These are phyloP conservation scores for Croton setiger DNA, from an alignment of 441 rosid species.

Conservation along the genomic window DNA sequence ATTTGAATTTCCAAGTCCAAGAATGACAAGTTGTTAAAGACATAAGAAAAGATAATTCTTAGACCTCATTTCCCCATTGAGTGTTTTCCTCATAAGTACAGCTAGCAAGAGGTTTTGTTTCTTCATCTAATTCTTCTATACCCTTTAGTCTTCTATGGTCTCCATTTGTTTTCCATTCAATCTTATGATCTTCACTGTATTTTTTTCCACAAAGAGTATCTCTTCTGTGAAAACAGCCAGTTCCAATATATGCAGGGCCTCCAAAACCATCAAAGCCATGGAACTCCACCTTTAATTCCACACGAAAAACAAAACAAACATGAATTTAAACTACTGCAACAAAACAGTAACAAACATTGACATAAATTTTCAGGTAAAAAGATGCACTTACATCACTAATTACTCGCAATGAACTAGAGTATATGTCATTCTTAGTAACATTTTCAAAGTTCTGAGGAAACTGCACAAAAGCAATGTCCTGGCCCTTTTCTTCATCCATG, in stretches of 20 bases:
- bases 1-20: background rate
- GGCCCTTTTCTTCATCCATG: conserved; percentile 60
- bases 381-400: conserved; percentile 24
- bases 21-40: background rate
- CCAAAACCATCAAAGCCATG: conserved; percentile 65
- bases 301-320: background rate
- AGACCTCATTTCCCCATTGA: conserved; percentile 72
- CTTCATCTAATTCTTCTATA: conserved; percentile 26
- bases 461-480: conserved; percentile 63
- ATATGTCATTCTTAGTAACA: conserved; percentile 52
- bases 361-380: background rate
- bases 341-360: background rate
- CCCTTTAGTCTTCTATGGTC: conserved; percentile 15
- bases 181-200: conserved; percentile 13
- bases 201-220: conserved; percentile 55
- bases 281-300: conserved; percentile 52
- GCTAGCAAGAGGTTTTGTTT: conserved; percentile 48
- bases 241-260: conserved; percentile 61
- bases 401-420: conserved; percentile 37
- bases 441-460: conserved; percentile 50
- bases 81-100: conserved; percentile 54
- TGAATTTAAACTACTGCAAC: background rate
- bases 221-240: conserved; percentile 85
- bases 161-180: conserved; percentile 28
- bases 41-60: background rate